These are phyloP conservation scores for Cordyceps fumosorosea DNA, from an alignment of 2,329 filamentous ascomycete species.

Conservation along the genomic window DNA sequence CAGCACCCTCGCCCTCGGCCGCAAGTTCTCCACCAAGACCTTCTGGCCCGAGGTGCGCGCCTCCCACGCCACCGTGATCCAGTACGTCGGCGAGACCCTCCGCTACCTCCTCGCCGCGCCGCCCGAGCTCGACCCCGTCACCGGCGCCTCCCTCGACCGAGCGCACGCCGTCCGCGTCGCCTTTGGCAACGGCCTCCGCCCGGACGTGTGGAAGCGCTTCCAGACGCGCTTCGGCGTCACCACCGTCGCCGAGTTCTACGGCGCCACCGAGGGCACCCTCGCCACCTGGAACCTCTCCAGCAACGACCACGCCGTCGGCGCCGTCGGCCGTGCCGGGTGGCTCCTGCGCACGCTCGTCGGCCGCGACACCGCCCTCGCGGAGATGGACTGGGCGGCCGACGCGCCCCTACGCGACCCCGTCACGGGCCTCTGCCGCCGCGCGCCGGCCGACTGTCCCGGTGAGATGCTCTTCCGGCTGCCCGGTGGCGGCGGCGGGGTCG, in stretches of 20 bases:
- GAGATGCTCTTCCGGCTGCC: slow-evolving; percentile 60
- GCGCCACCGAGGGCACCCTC: slow-evolving; percentile 67
- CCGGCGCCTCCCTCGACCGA: slow-evolving; percentile 62
- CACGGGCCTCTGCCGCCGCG: slow-evolving; percentile 61
- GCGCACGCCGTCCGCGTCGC: slow-evolving; percentile 65
- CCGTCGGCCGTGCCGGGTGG: slow-evolving; percentile 66
- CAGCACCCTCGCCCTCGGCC: slow-evolving; percentile 63
- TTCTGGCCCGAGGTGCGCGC: slow-evolving; percentile 75
- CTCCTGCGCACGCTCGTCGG: slow-evolving; percentile 51
- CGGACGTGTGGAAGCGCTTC: slow-evolving; percentile 80
- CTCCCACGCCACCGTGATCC: slow-evolving; percentile 65
- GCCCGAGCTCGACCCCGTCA: slow-evolving; percentile 52
- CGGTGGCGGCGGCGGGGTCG: slow-evolving; percentile 42
- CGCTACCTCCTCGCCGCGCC: slow-evolving; percentile 71
- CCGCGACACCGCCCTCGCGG: slow-evolving; percentile 51
- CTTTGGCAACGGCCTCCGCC: slow-evolving; percentile 78
- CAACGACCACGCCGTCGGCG: slow-evolving; percentile 67
- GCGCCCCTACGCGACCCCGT: slow-evolving; percentile 58
- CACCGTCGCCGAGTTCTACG: slow-evolving; percentile 74
- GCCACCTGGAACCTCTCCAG: slow-evolving; percentile 63
- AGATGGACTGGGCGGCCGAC: slow-evolving; percentile 66
- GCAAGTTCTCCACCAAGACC: slow-evolving; percentile 68
- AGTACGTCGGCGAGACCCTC: slow-evolving; percentile 84
- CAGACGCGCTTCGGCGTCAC: slow-evolving; percentile 73
- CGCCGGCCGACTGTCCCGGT: slow-evolving; percentile 55